phyloP scores from a whole-genome alignment of 1,139 yeast genomes.

The Pichia sorboxylosa region DNA sequence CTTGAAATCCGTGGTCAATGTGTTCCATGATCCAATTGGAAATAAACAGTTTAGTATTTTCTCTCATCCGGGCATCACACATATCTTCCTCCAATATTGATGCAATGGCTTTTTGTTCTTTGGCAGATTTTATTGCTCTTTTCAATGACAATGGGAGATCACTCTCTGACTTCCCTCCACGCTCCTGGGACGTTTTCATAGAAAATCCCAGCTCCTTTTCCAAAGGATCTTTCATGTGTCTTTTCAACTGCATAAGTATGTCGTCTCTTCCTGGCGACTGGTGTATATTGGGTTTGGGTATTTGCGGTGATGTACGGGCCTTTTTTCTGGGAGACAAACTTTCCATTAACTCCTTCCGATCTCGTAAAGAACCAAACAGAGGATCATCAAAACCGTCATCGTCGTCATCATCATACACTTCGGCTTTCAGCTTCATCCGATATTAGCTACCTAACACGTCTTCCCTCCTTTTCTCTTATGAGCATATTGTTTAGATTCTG shows the following conservation, averaged over 20 bases:
- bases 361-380: slow-evolving; percentile 7
- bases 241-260: slow-evolving; percentile 5
- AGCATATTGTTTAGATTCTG: too few relatives aligned
- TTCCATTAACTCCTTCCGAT: slow-evolving; percentile 1
- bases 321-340: slow-evolving; percentile 6
- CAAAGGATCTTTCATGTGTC: slow-evolving; percentile 4
- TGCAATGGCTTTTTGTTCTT: background rate
- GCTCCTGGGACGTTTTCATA: background rate
- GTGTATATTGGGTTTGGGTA: too few relatives aligned
- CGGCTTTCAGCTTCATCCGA: too few relatives aligned
- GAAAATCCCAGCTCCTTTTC: slow-evolving; percentile 11
- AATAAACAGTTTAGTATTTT: background rate
- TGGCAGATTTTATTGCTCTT: background rate
- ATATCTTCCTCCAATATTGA: background rate
- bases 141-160: background rate
- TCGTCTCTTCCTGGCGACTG: too few relatives aligned
- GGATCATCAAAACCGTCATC: slow-evolving; percentile 7
- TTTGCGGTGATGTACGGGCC: too few relatives aligned
- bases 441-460: too few relatives aligned
- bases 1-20: slow-evolving; percentile 3
- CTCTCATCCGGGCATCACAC: background rate
- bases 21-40: slow-evolving; percentile 5
- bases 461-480: too few relatives aligned
- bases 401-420: background rate
- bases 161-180: background rate